These are phyloP conservation scores for Pythium scleroteichum DNA, from an alignment of 352 stramenopile species.

Conservation along the genomic window DNA sequence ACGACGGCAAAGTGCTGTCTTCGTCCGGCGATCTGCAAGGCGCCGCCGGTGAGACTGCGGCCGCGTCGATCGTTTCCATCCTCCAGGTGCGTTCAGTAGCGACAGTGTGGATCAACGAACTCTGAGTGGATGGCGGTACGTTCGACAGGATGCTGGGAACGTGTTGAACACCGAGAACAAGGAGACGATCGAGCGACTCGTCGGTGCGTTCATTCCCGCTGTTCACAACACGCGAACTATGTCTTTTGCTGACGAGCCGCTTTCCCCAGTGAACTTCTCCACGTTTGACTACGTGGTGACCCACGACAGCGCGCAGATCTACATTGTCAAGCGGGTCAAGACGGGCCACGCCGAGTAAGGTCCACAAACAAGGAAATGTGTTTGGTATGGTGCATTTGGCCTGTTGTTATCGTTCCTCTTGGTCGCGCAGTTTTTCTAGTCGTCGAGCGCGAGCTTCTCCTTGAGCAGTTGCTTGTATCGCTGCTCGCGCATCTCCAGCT, in stretches of 20 bases:
- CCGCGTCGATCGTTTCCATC: slow-evolving; percentile 67
- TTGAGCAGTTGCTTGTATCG: slow-evolving; percentile 76
- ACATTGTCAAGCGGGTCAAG: slow-evolving; percentile 71
- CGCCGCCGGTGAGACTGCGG: slow-evolving; percentile 47
- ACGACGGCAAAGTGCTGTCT: slow-evolving; percentile 59
- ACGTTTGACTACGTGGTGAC: slow-evolving; percentile 72
- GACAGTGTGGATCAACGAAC: too few species aligned
- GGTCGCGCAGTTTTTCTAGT: too few species aligned
- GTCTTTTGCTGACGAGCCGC: background rate
- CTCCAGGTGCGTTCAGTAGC: slow-evolving; percentile 49
- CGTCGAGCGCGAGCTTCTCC: slow-evolving; percentile 78
- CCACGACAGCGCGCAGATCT: slow-evolving; percentile 61
- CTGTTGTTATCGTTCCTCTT: too few species aligned
- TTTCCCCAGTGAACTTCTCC: slow-evolving; percentile 54
- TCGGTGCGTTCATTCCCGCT: too few species aligned
- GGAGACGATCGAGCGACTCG: slow-evolving; percentile 66
- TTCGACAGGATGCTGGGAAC: slow-evolving; percentile 48
- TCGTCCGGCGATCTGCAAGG: slow-evolving; percentile 61
- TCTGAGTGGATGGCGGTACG: background rate
- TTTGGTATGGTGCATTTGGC: too few species aligned
- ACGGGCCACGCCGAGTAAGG: background rate
- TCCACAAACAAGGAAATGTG: slow-evolving; percentile 2
- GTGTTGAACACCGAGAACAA: slow-evolving; percentile 54
- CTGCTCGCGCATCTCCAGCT: slow-evolving; percentile 62
- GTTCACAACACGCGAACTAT: background rate